Evolutionary conservation across 192 early-diverging fungal species (phyloP).

Genomic region (Jimgerdemannia flammicorona): DNA sequence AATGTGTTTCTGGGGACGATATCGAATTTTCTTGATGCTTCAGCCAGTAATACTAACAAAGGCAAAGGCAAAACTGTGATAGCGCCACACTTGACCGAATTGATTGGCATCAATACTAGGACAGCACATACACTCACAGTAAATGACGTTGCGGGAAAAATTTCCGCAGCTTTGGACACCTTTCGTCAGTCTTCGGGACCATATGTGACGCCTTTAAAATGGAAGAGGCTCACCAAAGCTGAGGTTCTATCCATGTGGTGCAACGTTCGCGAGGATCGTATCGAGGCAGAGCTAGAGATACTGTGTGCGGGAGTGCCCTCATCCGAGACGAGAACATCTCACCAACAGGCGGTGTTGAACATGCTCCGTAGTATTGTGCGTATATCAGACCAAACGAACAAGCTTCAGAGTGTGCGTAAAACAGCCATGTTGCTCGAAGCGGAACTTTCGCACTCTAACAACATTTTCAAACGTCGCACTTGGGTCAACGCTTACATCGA

Average conservation of each 20-base stretch:
- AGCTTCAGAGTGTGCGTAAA: not conserved
- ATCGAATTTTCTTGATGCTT: not conserved
- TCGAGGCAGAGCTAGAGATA: not conserved
- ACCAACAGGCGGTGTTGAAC: no score
- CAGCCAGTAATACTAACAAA: no score
- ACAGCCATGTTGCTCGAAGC: not conserved
- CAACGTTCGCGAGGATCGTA: not conserved
- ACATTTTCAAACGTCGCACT: not conserved
- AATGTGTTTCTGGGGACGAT: not conserved
- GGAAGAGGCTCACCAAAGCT: not conserved
- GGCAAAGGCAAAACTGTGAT: no score
- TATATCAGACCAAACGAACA: not conserved
- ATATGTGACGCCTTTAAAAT: not conserved
- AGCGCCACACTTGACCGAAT: no score
- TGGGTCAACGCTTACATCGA: not conserved
- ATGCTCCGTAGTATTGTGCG: not conserved
- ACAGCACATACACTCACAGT: not conserved
- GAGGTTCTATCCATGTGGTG: not conserved
- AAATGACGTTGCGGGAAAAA: not conserved
- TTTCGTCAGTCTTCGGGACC: not conserved
- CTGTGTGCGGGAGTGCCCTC: not conserved
- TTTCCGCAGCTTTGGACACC: not conserved
- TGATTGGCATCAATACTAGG: not conserved
- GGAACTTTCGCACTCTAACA: not conserved
- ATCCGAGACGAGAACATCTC: not conserved